phyloP scores from a whole-genome alignment of 169 alveolate genomes.

The Cryptosporidium bovis region DNA sequence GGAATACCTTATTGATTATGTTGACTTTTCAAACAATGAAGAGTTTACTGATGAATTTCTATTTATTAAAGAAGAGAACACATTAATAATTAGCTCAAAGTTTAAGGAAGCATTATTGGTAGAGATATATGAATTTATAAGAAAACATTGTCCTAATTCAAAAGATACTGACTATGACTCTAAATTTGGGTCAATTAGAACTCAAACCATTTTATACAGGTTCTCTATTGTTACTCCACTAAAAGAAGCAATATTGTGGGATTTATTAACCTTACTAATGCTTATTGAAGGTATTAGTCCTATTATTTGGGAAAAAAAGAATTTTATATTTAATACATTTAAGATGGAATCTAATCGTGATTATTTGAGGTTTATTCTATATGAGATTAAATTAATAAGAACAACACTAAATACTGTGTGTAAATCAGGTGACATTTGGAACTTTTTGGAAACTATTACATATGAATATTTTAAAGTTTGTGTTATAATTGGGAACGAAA shows the following conservation, averaged over 20 bases:
- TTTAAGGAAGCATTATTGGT: conserved; percentile 3
- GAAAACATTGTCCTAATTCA: not conserved
- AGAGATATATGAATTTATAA: conserved; percentile 41
- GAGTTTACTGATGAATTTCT: not conserved
- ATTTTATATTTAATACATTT: not conserved
- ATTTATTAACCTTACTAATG: conserved; percentile 44
- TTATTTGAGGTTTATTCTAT: conserved; percentile 3
- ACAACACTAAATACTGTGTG: conserved; percentile 16
- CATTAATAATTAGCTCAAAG: conserved; percentile 5
- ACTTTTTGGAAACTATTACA: conserved; percentile 32
- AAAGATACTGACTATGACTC: not conserved
- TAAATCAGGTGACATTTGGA: conserved; percentile 63
- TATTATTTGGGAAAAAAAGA: conserved; percentile 43
- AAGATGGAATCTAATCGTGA: not conserved
- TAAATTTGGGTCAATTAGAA: no score
- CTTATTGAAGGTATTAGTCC: conserved; percentile 33
- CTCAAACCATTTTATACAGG: not conserved
- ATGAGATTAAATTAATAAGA: conserved; percentile 25
- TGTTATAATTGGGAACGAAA: no score
- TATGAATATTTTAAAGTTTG: not conserved
- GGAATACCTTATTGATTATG: not conserved
- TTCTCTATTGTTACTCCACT: not conserved
- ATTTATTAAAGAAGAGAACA: conserved; percentile 23
- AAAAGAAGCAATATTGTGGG: conserved; percentile 51
- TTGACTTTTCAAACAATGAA: not conserved